phyloP scores from a whole-genome alignment of 164 flowering plant species.

The Houttuynia cordata region DNA sequence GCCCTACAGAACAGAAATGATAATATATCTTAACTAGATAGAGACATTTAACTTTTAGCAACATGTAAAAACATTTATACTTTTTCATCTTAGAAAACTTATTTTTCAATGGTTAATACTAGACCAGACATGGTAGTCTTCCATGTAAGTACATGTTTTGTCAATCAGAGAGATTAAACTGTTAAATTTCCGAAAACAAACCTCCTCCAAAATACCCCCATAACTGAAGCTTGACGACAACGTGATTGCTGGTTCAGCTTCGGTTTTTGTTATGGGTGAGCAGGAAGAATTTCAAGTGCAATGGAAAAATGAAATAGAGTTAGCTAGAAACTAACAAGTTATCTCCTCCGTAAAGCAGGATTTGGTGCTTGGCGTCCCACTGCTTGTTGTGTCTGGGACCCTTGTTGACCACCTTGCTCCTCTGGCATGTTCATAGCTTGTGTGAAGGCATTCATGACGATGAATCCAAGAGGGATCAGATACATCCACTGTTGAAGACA shows the following conservation, averaged over 20 bases:
- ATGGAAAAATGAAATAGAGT: neutral
- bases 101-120: no score
- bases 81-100: no score
- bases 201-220: no score
- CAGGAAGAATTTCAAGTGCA: neutral
- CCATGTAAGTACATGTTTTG: no score
- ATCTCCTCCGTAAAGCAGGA: slow-evolving; percentile 67
- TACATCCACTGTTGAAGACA: slow-evolving; percentile 81
- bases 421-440: slow-evolving; percentile 97
- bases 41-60: no score
- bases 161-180: no score
- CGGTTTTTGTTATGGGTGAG: neutral
- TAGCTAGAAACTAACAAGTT: slow-evolving; percentile 4
- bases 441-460: slow-evolving; percentile 88
- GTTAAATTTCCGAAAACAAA: no score
- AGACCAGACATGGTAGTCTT: no score
- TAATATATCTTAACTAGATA: no score
- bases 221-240: neutral
- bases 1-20: no score
- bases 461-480: slow-evolving; percentile 75
- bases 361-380: slow-evolving; percentile 42
- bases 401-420: slow-evolving; percentile 63
- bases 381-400: slow-evolving; percentile 26
- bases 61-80: no score
- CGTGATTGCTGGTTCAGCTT: neutral